Conservation (phyloP, 306 rosid species). For the Gillenia trifoliata region DNA sequence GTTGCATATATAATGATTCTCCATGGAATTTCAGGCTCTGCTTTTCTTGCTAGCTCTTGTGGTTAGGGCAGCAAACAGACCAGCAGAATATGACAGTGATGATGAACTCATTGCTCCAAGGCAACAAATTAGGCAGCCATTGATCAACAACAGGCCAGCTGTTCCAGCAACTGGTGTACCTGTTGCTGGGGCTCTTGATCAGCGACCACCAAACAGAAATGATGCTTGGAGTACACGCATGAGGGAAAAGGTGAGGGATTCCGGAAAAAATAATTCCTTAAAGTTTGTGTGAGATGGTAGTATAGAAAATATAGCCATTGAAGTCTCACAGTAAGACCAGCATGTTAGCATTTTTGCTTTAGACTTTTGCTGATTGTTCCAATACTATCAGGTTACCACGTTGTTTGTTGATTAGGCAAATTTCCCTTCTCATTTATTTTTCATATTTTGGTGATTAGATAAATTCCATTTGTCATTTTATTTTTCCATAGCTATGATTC, state of each 20-base stretch:
- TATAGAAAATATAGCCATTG: neutral
- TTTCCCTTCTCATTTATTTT: neutral
- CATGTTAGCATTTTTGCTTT: neutral
- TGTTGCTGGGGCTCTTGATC: slow-evolving; percentile 58
- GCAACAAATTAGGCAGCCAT: slow-evolving; percentile 77
- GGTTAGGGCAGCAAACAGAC: slow-evolving; percentile 79
- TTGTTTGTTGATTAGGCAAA: neutral
- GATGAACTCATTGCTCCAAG: slow-evolving; percentile 75
- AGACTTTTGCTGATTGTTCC: neutral
- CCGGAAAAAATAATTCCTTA: neutral
- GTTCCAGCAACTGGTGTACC: slow-evolving; percentile 76
- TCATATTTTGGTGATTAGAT: neutral
- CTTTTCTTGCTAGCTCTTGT: slow-evolving; percentile 81
- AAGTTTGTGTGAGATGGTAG: neutral
- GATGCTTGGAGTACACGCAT: slow-evolving; percentile 99
- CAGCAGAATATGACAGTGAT: slow-evolving; percentile 83
- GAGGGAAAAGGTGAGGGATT: slow-evolving; percentile 86
- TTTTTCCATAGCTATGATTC: slow-evolving; percentile 1
- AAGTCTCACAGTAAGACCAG: neutral
- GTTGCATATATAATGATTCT: slow-evolving; percentile 9
- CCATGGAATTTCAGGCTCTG: slow-evolving; percentile 61
- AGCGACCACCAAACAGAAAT: slow-evolving; percentile 74
- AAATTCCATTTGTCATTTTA: neutral
- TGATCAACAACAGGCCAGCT: slow-evolving; percentile 67
- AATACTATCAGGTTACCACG: neutral